Conservation (phyloP, 176 grass and related monocot genomes). For the Hsuehochloa calcarea region DNA sequence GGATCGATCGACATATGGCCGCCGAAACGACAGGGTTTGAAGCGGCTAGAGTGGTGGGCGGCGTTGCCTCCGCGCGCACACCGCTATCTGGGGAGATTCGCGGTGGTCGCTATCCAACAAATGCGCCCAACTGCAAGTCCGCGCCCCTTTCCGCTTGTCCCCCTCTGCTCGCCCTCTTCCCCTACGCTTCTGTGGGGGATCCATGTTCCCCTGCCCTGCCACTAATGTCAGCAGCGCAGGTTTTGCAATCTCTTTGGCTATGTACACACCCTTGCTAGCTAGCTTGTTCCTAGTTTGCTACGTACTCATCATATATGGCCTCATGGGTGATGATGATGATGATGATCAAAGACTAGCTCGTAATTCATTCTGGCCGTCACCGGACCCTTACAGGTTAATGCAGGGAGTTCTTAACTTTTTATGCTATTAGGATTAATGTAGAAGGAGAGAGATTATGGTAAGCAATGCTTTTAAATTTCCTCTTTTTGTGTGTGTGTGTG, state of each 20-base stretch:
- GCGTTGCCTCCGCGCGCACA: too few relatives aligned
- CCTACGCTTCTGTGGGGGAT: not conserved
- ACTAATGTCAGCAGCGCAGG: not conserved
- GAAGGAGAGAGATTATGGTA: too few relatives aligned
- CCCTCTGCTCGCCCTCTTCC: conserved; percentile 3
- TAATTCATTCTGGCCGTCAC: not conserved
- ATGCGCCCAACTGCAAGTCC: not conserved
- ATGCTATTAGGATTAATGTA: too few relatives aligned
- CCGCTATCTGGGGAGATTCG: conserved; percentile 14
- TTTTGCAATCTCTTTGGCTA: not conserved
- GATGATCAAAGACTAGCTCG: not conserved
- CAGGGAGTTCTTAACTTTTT: too few relatives aligned
- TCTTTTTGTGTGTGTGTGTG: too few relatives aligned
- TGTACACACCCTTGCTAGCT: too few relatives aligned
- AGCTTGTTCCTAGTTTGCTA: too few relatives aligned
- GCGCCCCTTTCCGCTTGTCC: conserved; percentile 1
- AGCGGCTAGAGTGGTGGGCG: too few relatives aligned
- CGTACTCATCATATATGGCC: too few relatives aligned
- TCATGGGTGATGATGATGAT: too few relatives aligned
- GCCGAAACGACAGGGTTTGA: not conserved
- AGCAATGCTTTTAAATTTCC: too few relatives aligned
- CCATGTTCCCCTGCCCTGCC: not conserved
- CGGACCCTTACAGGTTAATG: not conserved
- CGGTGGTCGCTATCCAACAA: conserved; percentile 30
- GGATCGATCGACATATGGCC: too few relatives aligned